Evolutionary conservation across 306 rosid species (phyloP), one percentile per base, ranked within the genome.

Genomic region (Corylus heterophylla): DNA sequence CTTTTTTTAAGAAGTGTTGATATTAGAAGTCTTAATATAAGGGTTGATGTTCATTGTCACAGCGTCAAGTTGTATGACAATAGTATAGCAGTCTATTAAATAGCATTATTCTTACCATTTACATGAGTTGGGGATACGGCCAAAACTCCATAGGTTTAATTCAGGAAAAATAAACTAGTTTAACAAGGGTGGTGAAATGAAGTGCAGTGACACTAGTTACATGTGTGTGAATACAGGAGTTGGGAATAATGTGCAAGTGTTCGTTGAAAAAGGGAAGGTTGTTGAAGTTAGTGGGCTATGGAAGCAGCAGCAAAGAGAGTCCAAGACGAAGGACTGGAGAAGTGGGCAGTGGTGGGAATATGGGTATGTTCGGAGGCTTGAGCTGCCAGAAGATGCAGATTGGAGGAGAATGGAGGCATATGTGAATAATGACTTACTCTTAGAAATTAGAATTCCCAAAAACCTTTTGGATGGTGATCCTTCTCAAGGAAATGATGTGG

Each of bases 341-440:
- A 82, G 92, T 86, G 92, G 89, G 69, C 80, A 91, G 20, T 92
- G 98, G 98, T 95, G 98, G 98, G 94, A 95, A 67, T 54, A 80
- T 68, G 98, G 98, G 54, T 95, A 52, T 80, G 98, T 95, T n/a
- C 49, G 98, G 79, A 91, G 90, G 89, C 92, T 95, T 74, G 98
- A 95, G 85, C 82, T 95, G 71, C 98, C 98, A 39, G 98, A 92
- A 31, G 95, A 95, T 88, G 98, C 96, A 69, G 97, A 95, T 81
- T 84, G 86, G 89, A 88, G 76, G 79, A 93, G 84, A 18, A 75
- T 89, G 48, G 92, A 90, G 84, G 96, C 96, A 7, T 56, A 64
- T 54, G 31, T 91, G 52, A 79, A 79, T 13, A 92, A 88, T 80
- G 98, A 95, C 63, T 59, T 35, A 6, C 54, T 86, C 73, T 62